phyloP scores from a whole-genome alignment of 2,329 filamentous ascomycete genomes.

The Calonectria pauciramosa region DNA sequence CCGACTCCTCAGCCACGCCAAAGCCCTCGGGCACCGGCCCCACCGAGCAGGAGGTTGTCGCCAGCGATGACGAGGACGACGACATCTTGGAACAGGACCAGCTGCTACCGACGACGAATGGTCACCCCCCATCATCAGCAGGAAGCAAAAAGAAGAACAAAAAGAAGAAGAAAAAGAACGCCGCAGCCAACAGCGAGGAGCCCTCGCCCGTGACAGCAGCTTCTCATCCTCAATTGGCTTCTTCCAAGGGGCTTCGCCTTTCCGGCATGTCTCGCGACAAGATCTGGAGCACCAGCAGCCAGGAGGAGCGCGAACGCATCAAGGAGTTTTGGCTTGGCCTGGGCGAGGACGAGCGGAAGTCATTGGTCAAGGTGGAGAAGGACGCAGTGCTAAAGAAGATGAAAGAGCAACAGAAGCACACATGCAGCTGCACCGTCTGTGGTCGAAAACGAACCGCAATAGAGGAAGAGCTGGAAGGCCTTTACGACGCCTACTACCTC shows the following conservation, averaged over 20 bases:
- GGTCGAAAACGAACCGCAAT: slow-evolving; percentile 96
- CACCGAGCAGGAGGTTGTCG: slow-evolving; percentile 64
- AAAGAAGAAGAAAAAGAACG: slow-evolving; percentile 77
- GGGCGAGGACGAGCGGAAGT: slow-evolving; percentile 94
- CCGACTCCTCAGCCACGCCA: slow-evolving; percentile 49
- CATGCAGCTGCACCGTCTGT: slow-evolving; percentile 97
- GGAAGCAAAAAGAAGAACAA: slow-evolving; percentile 71
- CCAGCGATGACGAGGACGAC: slow-evolving; percentile 69
- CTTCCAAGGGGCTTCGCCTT: slow-evolving; percentile 50
- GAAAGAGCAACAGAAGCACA: slow-evolving; percentile 99
- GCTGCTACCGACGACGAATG: slow-evolving; percentile 51
- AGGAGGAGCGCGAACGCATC: slow-evolving; percentile 96
- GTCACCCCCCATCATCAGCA: slow-evolving; percentile 40
- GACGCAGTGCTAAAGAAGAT: slow-evolving; percentile 98
- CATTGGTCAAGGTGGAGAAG: slow-evolving; percentile 97
- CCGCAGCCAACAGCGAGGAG: slow-evolving; percentile 35
- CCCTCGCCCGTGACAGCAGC: slow-evolving; percentile 37
- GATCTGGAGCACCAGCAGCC: slow-evolving; percentile 97
- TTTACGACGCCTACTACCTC: slow-evolving; percentile 99
- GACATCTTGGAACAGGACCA: slow-evolving; percentile 52
- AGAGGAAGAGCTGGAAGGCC: slow-evolving; percentile 95
- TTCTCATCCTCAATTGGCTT: slow-evolving; percentile 36
- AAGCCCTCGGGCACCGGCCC: slow-evolving; percentile 40
- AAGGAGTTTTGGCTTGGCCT: slow-evolving; percentile 98
- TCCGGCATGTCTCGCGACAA: slow-evolving; percentile 78